phyloP scores from a whole-genome alignment of 176 grass and related monocot genomes.

The Oryza longistaminata region DNA sequence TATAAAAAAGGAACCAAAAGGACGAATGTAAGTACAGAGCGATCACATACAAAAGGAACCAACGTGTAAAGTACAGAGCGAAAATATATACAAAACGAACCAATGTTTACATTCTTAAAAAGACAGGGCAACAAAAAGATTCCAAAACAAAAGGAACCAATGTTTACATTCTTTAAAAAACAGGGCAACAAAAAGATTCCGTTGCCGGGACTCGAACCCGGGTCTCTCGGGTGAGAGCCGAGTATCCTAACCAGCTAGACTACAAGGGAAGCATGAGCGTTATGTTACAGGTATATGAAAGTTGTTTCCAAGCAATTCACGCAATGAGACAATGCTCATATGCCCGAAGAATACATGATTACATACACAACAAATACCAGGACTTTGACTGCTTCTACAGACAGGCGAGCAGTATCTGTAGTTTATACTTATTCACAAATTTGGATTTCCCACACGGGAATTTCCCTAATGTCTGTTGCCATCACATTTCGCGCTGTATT shows the following conservation, averaged over 20 bases:
- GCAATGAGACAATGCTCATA: too few species aligned
- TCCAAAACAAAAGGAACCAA: too few species aligned
- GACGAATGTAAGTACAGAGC: too few species aligned
- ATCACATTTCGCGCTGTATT: neutral
- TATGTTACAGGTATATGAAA: too few species aligned
- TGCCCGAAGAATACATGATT: neutral
- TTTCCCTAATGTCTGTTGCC: neutral
- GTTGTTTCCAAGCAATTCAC: too few species aligned
- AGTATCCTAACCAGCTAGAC: conserved; percentile 99
- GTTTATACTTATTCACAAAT: neutral
- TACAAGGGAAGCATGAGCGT: conserved; percentile 36
- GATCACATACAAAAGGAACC: too few species aligned
- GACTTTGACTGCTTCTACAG: neutral
- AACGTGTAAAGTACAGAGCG: too few species aligned
- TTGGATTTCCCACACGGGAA: neutral
- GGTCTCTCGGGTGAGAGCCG: conserved; percentile 89
- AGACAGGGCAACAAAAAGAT: neutral
- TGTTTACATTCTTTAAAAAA: too few species aligned
- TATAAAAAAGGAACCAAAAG: neutral
- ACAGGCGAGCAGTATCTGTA: neutral
- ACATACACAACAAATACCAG: neutral
- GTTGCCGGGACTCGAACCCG: conserved; percentile 71
- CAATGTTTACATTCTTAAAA: neutral
- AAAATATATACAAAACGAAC: too few species aligned
- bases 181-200: too few species aligned